A percentile compares a stretch with the other conserved stretches of the same genome.
Evolutionary conservation across 306 rosid genomes (phyloP).

Genomic region (Leucaena leucocephala): DNA sequence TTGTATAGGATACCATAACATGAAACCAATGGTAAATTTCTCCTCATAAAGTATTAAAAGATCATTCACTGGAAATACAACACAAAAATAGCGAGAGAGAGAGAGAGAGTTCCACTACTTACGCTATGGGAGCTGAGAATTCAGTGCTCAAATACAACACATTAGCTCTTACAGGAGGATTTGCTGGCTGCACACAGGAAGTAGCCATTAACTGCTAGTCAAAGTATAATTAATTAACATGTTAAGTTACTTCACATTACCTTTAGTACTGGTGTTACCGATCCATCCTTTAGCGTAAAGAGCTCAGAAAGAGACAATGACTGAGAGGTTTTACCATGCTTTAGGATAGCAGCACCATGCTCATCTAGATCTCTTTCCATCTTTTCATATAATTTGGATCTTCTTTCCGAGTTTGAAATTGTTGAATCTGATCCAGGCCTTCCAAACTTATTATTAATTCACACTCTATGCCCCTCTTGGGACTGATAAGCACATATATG

Average conservation of each 20-base stretch:
- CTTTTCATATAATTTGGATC: slow-evolving; percentile 73
- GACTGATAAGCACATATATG: neutral
- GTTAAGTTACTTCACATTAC: slow-evolving; percentile 39
- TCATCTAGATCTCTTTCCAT: slow-evolving; percentile 83
- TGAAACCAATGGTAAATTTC: too few relatives aligned
- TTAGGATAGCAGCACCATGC: slow-evolving; percentile 77
- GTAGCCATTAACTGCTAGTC: slow-evolving; percentile 41
- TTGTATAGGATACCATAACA: too few relatives aligned
- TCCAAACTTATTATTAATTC: slow-evolving; percentile 12
- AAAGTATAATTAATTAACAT: slow-evolving; percentile 24
- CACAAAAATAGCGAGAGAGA: too few relatives aligned
- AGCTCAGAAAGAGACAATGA: slow-evolving; percentile 87
- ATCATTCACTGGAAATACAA: too few relatives aligned
- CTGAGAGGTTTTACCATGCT: slow-evolving; percentile 87
- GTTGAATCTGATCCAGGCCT: slow-evolving; percentile 49
- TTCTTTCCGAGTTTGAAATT: slow-evolving; percentile 47
- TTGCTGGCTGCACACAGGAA: slow-evolving; percentile 65
- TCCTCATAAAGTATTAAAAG: too few relatives aligned
- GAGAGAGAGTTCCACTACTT: slow-evolving; percentile 34
- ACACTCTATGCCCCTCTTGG: neutral
- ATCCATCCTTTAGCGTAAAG: slow-evolving; percentile 73
- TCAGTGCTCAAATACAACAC: slow-evolving; percentile 74
- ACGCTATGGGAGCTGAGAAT: slow-evolving; percentile 76
- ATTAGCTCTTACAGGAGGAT: slow-evolving; percentile 94
- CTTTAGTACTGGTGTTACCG: slow-evolving; percentile 76